Evolutionary conservation across 2,329 filamentous ascomycete genomes (phyloP), one percentile per base, ranked within the genome.

Genomic region (Albifimbria verrucaria): DNA sequence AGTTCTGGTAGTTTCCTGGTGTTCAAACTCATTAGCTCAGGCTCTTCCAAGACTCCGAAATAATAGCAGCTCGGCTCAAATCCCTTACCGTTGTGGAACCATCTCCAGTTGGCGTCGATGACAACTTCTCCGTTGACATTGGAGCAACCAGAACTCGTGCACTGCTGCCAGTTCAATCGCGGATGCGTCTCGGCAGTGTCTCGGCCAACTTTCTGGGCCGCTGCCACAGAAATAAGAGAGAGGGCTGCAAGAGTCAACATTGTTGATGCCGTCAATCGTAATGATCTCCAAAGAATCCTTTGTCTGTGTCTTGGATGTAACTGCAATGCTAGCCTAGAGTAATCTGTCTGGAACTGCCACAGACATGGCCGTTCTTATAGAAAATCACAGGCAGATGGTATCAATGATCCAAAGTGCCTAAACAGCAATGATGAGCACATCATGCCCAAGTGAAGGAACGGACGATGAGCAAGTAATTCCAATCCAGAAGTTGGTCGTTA

Each of bases 41-140:
- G 12, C 32, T 39, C 32, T 39, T 39, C 4, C 12, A 5, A 39
- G 32, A 12, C 15, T 12, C 11, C 12, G 12, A 39, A 39, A 20
- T 32, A 10, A 15, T n/a, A n/a, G n/a, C n/a, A n/a, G n/a, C n/a
- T n/a, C n/a, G n/a, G n/a, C n/a, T n/a, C n/a, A n/a, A n/a, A n/a
- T n/a, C n/a, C n/a, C n/a, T 59, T 59, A 43, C 65, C 65, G 23
- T 64, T 61, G 65, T 81, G 77, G 39, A 79, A 65, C 79, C 79
- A 82, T 53, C 79, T 76, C 78, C 77, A 82, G 68, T 81, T 81
- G 56, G 77, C 59, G 59, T 81, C 78, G 57, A 81, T 65, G 39
- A 78, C 75, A 32, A 81, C 68, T 47, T 72, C 72, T 43, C 72
- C 75, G 51, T 65, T 65, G 55, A 77, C 70, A 21, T 66, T 66